Percentiles rank a stretch among this genome's conserved stretches.
These are phyloP conservation scores for Cordyceps pruinosa DNA, from an alignment of 2,329 filamentous ascomycete genomes.

Conservation along the genomic window DNA sequence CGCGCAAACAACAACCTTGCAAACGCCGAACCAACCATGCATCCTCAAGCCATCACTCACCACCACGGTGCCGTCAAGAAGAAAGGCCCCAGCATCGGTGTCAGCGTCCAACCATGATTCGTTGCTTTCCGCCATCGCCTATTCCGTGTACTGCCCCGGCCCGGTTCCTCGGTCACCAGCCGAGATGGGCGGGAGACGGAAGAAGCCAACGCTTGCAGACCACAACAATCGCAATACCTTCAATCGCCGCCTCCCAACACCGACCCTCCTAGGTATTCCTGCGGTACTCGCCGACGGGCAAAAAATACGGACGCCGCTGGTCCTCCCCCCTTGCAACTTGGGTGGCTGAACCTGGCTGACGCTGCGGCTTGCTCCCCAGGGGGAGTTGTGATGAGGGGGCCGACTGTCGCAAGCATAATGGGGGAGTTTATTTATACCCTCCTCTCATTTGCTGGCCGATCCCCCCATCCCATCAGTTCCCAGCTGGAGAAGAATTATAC, in stretches of 20 bases:
- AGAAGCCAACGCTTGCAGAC: too few relatives aligned
- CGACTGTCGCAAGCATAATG: neutral
- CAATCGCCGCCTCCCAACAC: neutral
- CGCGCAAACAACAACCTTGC: too few relatives aligned
- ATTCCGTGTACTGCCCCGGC: neutral
- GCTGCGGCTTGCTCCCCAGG: neutral
- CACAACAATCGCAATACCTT: neutral
- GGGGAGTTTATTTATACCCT: neutral
- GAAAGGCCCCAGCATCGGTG: neutral
- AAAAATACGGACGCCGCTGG: neutral
- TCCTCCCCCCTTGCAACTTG: neutral
- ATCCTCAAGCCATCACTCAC: neutral
- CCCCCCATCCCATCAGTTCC: neutral
- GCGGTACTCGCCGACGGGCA: neutral
- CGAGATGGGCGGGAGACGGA: too few relatives aligned
- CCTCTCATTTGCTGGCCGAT: neutral
- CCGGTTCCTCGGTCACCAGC: neutral
- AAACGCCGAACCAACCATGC: too few relatives aligned
- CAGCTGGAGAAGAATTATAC: constrained; percentile 1
- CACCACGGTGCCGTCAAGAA: neutral
- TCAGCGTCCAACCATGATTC: neutral
- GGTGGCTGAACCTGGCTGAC: constrained; percentile 3
- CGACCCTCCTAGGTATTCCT: neutral
- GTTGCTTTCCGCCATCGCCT: neutral
- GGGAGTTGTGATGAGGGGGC: neutral